Evolutionary conservation across 2,329 filamentous ascomycete genomes (phyloP).

Genomic region (Ceratocystis huliohia): DNA sequence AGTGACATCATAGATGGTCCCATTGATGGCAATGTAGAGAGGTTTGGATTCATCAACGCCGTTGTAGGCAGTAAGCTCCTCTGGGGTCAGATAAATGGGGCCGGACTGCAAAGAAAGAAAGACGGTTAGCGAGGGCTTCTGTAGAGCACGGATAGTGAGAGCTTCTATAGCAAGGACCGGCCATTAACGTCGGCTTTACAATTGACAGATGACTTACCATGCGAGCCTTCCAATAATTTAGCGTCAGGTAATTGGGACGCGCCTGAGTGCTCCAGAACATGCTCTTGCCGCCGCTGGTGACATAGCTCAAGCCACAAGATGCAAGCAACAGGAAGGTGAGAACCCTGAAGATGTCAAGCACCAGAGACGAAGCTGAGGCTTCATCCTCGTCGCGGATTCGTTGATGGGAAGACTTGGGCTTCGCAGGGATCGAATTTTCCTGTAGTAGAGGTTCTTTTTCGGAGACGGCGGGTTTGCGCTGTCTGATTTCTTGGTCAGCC

Average conservation of each 20-base stretch:
- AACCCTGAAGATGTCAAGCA: slow-evolving; percentile 57
- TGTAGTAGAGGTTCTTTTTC: background rate
- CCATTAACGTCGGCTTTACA: background rate
- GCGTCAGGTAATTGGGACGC: slow-evolving; percentile 48
- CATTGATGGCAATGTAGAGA: slow-evolving; percentile 82
- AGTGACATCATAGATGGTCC: slow-evolving; percentile 75
- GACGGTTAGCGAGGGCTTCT: background rate
- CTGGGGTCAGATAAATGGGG: slow-evolving; percentile 59
- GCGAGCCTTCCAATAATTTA: slow-evolving; percentile 46
- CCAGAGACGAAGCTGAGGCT: slow-evolving; percentile 31
- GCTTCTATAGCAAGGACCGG: background rate
- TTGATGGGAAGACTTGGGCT: slow-evolving; percentile 21
- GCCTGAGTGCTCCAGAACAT: slow-evolving; percentile 53
- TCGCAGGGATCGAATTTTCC: background rate
- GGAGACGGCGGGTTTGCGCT: slow-evolving; percentile 15
- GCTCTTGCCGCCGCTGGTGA: slow-evolving; percentile 58
- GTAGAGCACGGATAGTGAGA: background rate
- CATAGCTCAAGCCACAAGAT: slow-evolving; percentile 60
- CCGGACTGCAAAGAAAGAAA: slow-evolving; percentile 35
- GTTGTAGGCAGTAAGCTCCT: slow-evolving; percentile 61
- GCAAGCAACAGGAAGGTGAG: slow-evolving; percentile 53
- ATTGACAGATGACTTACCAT: slow-evolving; percentile 37
- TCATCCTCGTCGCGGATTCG: slow-evolving; percentile 49
- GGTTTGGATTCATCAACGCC: slow-evolving; percentile 63
- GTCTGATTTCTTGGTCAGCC: slow-evolving; percentile 15